Evolutionary conservation across 768 basidiomycete species (phyloP).

Genomic region (Mycena kentingensis): DNA sequence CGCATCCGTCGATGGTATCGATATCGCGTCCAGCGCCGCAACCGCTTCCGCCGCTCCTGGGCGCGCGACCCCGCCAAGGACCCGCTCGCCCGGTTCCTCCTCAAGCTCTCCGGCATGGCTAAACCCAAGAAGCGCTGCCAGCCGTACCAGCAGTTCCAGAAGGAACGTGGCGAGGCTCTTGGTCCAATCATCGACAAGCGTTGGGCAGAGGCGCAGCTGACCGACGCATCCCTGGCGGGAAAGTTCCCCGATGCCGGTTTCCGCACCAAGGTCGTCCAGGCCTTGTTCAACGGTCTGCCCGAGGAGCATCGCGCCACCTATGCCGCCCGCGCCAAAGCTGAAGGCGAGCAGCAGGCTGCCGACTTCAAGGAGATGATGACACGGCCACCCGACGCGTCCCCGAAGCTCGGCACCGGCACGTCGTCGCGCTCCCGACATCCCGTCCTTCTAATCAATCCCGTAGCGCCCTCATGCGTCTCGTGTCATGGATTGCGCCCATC

Average conservation of each 20-base stretch:
- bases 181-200: background rate
- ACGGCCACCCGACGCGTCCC: background rate
- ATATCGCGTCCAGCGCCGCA: background rate
- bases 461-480: background rate
- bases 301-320: background rate
- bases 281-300: background rate
- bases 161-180: background rate
- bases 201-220: background rate
- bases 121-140: conserved; percentile 4
- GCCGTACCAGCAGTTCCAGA: conserved; percentile 14
- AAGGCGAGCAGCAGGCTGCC: background rate
- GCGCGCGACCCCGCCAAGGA: conserved; percentile 7
- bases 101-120: background rate
- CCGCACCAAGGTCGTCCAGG: background rate
- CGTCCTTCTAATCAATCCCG: background rate
- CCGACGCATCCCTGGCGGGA: background rate
- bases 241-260: conserved; percentile 5
- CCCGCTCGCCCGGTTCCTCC: conserved; percentile 1
- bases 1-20: conserved; percentile 7
- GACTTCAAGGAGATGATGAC: background rate
- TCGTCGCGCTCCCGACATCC: background rate
- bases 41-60: background rate
- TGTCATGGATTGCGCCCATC: background rate
- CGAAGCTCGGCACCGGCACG: background rate
- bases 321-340: background rate